These are phyloP conservation scores for Trichoderma guizhouense DNA, from an alignment of 2,329 filamentous ascomycete species.

Conservation along the genomic window DNA sequence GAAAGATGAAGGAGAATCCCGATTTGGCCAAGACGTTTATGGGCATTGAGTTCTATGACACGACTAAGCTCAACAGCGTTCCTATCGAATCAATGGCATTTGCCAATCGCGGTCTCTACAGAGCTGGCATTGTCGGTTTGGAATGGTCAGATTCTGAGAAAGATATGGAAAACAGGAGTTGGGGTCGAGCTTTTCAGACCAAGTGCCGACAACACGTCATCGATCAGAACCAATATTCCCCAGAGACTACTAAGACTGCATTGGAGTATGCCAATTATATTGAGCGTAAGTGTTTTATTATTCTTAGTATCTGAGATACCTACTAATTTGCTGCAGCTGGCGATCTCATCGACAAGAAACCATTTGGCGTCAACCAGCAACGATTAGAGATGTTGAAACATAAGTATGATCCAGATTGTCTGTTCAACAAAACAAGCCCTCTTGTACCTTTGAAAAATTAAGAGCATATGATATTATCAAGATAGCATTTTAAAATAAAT, in stretches of 20 bases:
- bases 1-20: constrained; percentile 24
- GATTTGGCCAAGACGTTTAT: constrained; percentile 24
- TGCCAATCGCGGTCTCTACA: constrained; percentile 3
- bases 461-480: background rate
- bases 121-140: background rate
- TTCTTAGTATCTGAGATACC: background rate
- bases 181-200: background rate
- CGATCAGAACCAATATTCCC: background rate
- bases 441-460: background rate
- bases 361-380: background rate
- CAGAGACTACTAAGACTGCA: background rate
- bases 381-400: background rate
- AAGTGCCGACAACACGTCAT: constrained; percentile 3
- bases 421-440: constrained; percentile 8
- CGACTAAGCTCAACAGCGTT: constrained; percentile 26
- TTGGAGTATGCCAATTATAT: constrained; percentile 13
- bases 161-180: background rate
- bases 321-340: background rate
- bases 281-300: background rate
- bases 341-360: background rate
- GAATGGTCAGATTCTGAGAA: background rate
- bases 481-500: background rate
- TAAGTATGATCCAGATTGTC: background rate
- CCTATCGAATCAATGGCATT: constrained; percentile 31
- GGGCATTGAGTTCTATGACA: constrained; percentile 42